Evolutionary conservation across 495 filamentous ascomycete genomes (phyloP), one percentile per base, ranked within the genome.

Genomic region (Penicillium lividum): DNA sequence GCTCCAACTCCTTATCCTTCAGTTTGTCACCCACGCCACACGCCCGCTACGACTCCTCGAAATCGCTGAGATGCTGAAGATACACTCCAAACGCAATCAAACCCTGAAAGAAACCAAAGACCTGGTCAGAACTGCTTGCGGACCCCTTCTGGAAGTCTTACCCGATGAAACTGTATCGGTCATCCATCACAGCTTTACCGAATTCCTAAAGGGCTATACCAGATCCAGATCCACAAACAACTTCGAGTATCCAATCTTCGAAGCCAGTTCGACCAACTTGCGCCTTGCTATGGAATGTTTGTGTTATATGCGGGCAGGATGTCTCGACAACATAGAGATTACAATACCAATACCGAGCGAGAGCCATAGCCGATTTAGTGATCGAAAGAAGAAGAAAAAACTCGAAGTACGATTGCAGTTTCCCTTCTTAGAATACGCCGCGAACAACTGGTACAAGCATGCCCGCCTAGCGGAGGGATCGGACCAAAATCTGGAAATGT

Each of bases 161-260:
- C 67, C 73, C 3, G 77, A 84, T 54, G 80, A 80, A 52, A 77
- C 74, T 0, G 64, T 83, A 8, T 70, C 58, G n/a, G 70, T 82
- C 3, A 71, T 84, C 13, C 82, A 84, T 53, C 82, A 83, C 63
- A 80, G 79, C 6, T 72, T 84, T 28, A 82, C 79, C 3, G 82
- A 83, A 58, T 83, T 74, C 65, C 67, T 83, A 3, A 51, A 48
- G 1, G 46, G 46, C 4, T 48, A 48, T 7, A 30, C 46, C 22
- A 30, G 46, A 48, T 48, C 46, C 5, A 48, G 27, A 15, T 4
- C 27, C 25, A 0, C 2, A n/a, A 16, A 30, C 3, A n/a, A 13
- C 27, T 48, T 15, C 3, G 46, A 30, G 27, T 48, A 48, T 48
- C 46, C 46, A n/a, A 48, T 48, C 2, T 29, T 48, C n/a, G 46